These are phyloP conservation scores for Suillus brevipes DNA, from an alignment of 768 basidiomycete genomes.

Conservation along the genomic window DNA sequence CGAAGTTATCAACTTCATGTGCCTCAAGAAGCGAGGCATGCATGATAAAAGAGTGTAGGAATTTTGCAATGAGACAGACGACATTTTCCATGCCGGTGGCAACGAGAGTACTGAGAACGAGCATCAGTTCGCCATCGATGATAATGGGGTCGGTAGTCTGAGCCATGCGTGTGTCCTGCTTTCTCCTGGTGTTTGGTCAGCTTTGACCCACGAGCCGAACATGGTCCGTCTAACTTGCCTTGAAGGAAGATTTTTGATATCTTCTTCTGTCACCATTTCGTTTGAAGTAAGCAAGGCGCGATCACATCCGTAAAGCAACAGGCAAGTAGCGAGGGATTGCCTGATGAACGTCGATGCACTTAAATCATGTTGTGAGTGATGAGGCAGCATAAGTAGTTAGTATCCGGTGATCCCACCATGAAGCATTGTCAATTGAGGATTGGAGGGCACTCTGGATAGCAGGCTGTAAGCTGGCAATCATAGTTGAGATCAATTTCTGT, in stretches of 20 bases:
- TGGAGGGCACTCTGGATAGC: conserved; percentile 41
- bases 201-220: not conserved
- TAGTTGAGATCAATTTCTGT: conserved; percentile 46
- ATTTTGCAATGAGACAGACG: conserved; percentile 56
- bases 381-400: not conserved
- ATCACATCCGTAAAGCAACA: conserved; percentile 69
- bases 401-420: conserved; percentile 34
- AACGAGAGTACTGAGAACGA: conserved; percentile 52
- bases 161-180: conserved; percentile 41
- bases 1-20: conserved; percentile 73
- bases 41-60: conserved; percentile 58
- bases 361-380: not conserved
- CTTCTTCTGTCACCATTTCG: conserved; percentile 49
- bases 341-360: conserved; percentile 53
- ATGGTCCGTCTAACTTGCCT: conserved; percentile 42
- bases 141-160: conserved; percentile 58
- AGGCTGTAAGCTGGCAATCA: conserved; percentile 46
- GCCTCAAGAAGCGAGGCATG: conserved; percentile 61
- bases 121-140: conserved; percentile 56
- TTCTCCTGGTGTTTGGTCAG: conserved; percentile 42
- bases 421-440: conserved; percentile 26
- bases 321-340: conserved; percentile 57
- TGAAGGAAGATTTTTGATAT: conserved; percentile 53
- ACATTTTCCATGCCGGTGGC: conserved; percentile 49
- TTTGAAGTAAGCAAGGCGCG: conserved; percentile 43